Evolutionary conservation across 2,329 filamentous ascomycete species (phyloP), one percentile per base, ranked within the genome.

Genomic region (Fusarium poae): DNA sequence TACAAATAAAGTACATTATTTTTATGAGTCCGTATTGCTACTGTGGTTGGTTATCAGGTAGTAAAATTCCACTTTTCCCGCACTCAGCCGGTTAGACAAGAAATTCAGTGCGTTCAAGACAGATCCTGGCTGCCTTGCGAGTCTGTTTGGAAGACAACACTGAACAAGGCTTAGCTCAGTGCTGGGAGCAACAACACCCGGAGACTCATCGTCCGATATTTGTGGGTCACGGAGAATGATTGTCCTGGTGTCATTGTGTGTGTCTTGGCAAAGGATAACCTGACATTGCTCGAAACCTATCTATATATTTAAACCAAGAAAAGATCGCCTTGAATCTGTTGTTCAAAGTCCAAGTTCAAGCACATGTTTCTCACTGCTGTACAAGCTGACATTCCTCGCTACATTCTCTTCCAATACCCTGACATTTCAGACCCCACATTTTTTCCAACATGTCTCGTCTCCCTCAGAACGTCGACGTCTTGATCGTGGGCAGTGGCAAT

Each of bases 401-500:
- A 12, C 2, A 20, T 3, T 15, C 5, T 18, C n/a, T 10, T 29
- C 16, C 11, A 10, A 37, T 13, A 10, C 27, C 13, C 12, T 5
- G 9, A 2, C 30, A 35, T 20, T 11, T 4, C 4, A 6, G 11
- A 25, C 18, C 20, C 25, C 23, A 25, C 13, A 15, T 23, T 6
- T 27, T 29, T 50, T 7, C 2, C 34, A 55, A 3, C 25, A 62
- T 63, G 60, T 4, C 25, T 20, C 21, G 13, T 13, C 21, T 57
- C 18, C 58, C 43, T 5, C 20, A 46, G 3, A 42, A 48, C 10
- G 60, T 63, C 4, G 30, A 34, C 18, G 50, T 63, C 16, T 29
- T 63, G 1, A 49, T 63, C 8, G 60, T 63, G 3, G 60, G 60
- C 6, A 63, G 60, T 44, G 60, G 60, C n/a, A 63, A 63, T 6